A percentile compares a stretch with the other conserved stretches of the same genome.
Evolutionary conservation across 768 basidiomycete genomes (phyloP).

Genomic region (Coprinopsis strossmayeri): DNA sequence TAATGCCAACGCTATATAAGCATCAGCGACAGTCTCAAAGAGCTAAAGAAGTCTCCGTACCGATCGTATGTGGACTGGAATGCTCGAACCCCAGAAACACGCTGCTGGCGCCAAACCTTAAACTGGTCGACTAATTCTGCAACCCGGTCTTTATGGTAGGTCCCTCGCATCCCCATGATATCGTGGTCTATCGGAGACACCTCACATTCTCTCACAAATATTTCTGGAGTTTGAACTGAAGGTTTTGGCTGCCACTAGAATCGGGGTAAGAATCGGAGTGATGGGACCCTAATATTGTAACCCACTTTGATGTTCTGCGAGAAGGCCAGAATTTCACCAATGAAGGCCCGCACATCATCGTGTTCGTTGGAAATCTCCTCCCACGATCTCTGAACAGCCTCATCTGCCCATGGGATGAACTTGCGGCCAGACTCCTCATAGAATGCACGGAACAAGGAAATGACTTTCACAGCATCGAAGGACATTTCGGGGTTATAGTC

Average conservation of each 20-base stretch:
- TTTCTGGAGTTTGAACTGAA: constrained; percentile 52
- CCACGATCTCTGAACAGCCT: constrained; percentile 64
- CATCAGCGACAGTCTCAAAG: constrained; percentile 5
- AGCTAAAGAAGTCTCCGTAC: constrained; percentile 24
- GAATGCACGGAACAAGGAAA: constrained; percentile 62
- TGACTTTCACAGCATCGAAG: constrained; percentile 68
- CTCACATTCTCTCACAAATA: constrained; percentile 65
- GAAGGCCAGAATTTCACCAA: constrained; percentile 68
- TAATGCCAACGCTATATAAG: constrained; percentile 47
- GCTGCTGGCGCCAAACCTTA: constrained; percentile 61
- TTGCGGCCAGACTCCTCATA: constrained; percentile 76
- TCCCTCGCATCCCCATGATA: constrained; percentile 68
- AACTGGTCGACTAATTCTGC: constrained; percentile 56
- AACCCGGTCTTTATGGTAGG: constrained; percentile 54
- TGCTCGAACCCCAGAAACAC: constrained; percentile 68
- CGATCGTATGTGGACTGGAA: constrained; percentile 85
- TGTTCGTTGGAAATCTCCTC: constrained; percentile 67
- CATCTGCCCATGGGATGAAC: constrained; percentile 72
- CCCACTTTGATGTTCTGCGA: constrained; percentile 67
- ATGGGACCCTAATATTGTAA: not conserved
- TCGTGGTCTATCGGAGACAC: constrained; percentile 49
- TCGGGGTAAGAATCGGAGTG: not conserved
- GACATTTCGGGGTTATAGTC: constrained; percentile 83
- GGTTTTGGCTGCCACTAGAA: constrained; percentile 58
- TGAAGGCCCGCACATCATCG: constrained; percentile 72